Evolutionary conservation across 305 asterid species (phyloP).

Genomic region (Ilex paraguariensis): DNA sequence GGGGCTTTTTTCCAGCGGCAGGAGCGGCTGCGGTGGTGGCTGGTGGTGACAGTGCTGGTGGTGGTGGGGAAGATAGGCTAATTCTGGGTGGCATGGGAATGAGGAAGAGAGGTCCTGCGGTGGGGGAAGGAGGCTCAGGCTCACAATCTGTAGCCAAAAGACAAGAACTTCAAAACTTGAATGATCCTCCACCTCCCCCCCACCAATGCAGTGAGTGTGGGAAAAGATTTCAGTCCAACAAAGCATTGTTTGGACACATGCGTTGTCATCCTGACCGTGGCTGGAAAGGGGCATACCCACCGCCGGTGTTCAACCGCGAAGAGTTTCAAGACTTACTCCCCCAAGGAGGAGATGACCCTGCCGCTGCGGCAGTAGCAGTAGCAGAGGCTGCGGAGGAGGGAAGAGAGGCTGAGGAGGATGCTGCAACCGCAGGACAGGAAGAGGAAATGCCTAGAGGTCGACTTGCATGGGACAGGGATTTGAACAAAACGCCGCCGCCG

Average conservation of each 20-base stretch:
- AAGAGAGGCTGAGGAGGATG: background rate
- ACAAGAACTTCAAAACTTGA: too few relatives aligned
- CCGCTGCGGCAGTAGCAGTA: background rate
- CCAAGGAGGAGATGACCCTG: background rate
- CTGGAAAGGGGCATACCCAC: constrained; percentile 43
- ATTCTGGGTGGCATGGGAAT: too few relatives aligned
- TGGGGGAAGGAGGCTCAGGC: too few relatives aligned
- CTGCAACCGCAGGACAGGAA: background rate
- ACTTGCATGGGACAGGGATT: too few relatives aligned
- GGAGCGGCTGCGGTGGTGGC: too few relatives aligned
- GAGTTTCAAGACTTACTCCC: constrained; percentile 24
- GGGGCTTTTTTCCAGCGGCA: too few relatives aligned
- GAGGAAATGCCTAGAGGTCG: background rate
- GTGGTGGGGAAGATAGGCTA: too few relatives aligned
- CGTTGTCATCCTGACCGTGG: constrained; percentile 27
- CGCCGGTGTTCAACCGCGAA: constrained; percentile 26
- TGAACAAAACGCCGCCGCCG: too few relatives aligned
- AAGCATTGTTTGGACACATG: constrained; percentile 40
- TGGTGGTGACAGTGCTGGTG: too few relatives aligned
- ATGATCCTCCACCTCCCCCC: too few relatives aligned
- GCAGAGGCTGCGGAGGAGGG: background rate
- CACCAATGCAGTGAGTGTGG: constrained; percentile 23
- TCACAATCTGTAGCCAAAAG: too few relatives aligned
- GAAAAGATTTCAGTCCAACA: constrained; percentile 2
- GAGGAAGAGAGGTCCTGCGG: too few relatives aligned